Base-by-base conservation (phyloP, 2,329 filamentous ascomycete species). In the Elsinoe fawcettii region DNA sequence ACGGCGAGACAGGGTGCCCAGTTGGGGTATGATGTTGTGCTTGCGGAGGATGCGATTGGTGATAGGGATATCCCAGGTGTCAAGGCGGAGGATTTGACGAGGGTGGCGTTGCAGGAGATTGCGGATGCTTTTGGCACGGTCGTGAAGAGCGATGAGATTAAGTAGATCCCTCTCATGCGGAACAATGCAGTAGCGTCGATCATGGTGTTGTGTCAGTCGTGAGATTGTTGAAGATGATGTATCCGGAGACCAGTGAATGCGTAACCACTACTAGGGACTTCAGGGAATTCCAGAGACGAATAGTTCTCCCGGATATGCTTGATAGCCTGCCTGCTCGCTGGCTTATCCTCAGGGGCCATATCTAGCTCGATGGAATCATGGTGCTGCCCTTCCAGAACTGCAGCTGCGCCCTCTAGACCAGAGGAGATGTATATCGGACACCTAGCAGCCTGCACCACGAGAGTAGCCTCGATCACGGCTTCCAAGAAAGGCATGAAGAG, bases 11-110 rank as follows among this genome's bases (percentile, higher is more conserved):
- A 83, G 51, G 85, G 74, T 1, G 74, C 71, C 3, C 79, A 87
- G 67, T 72, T 75, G 32, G 85, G 83, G 0, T 86, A 82, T 64
- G 83, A 88, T 65, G 78, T 86, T 22, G 57, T 86, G 1, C 66
- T 87, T 20, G 80, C 77, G 0, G 74, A 79, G 63, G 85, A 86
- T 66, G 83, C 75, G 0, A 78, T 88, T 36, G 84, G 85, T 0
- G 84, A 87, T 67, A 70, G 85, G 7, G 77, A 86, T 66, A 85
- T 87, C 44, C 84, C 84, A 0, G 83, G 83, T 1, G 79, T 77
- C 0, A 71, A 73, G 5, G 83, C 79, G 0, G 75, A 77, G 9
- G 76, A 83, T 57, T 65, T 86, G 20, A 77, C 73, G 7, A 73
- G 73, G 67, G 76, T 79, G 60, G 74, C 74, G 1, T 68, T 87